Evolutionary conservation across 2,329 filamentous ascomycete species (phyloP).

Genomic region (Drechslerella coelobrocha): DNA sequence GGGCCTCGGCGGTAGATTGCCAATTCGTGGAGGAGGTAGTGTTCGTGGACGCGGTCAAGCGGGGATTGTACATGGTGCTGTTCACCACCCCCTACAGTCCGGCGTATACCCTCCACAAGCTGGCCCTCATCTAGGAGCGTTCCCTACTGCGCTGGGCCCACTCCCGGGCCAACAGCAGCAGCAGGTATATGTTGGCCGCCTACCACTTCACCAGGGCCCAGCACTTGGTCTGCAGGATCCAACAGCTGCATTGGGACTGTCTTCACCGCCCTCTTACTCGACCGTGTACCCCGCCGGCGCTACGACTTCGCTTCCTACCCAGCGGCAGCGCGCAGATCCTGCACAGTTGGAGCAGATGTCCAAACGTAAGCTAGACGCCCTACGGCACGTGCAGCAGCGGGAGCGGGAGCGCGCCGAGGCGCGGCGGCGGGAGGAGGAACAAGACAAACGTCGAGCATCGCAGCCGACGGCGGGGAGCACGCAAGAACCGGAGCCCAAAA

Average conservation of each 20-base stretch:
- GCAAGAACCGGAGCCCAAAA: constrained; percentile 14
- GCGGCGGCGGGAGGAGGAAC: constrained; percentile 26
- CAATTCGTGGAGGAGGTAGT: constrained; percentile 18
- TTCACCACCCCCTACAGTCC: no score
- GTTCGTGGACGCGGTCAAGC: neutral
- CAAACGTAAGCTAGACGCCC: constrained; percentile 23
- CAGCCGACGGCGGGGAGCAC: neutral
- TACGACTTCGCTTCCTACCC: constrained; percentile 10
- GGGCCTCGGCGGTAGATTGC: constrained; percentile 14
- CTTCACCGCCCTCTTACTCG: constrained; percentile 24
- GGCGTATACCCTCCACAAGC: neutral
- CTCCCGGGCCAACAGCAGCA: neutral
- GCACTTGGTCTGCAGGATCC: neutral
- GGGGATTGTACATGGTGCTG: neutral
- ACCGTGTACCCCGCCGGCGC: constrained; percentile 20
- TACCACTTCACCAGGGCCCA: no score
- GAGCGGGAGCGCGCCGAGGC: constrained; percentile 35
- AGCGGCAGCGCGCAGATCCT: constrained; percentile 14
- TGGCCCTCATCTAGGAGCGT: neutral
- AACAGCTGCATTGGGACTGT: neutral
- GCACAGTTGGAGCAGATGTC: constrained; percentile 25
- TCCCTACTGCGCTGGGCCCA: constrained; percentile 5
- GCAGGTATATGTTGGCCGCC: neutral
- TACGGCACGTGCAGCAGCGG: constrained; percentile 26
- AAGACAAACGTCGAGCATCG: constrained; percentile 4